Conservation (phyloP, 1,139 yeast genomes). For the Zhuliangozyma blackwelliae region DNA sequence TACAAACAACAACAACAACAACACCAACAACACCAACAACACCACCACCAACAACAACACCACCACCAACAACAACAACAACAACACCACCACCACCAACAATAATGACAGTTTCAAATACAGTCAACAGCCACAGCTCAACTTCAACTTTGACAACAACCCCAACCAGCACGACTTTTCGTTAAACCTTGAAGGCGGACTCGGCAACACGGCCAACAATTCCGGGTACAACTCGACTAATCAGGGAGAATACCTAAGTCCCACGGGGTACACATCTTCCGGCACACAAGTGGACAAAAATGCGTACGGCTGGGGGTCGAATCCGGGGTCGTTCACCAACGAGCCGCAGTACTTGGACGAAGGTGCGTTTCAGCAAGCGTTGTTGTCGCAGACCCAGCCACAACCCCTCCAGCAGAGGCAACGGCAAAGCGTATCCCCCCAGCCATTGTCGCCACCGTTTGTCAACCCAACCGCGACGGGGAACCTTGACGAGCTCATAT, state of each 20-base stretch:
- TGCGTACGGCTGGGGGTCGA: conserved; percentile 7
- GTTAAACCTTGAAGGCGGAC: conserved; percentile 12
- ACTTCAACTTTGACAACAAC: conserved; percentile 7
- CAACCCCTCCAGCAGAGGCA: conserved; percentile 3
- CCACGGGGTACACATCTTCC: conserved; percentile 8
- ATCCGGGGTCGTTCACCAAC: conserved; percentile 16
- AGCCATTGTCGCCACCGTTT: conserved; percentile 11
- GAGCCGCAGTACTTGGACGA: conserved; percentile 35
- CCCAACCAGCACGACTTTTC: conserved; percentile 10
- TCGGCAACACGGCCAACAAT: conserved; percentile 3
- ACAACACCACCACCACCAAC: conserved; percentile 1
- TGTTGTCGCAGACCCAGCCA: conserved; percentile 10
- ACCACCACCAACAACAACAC: conserved; percentile 1
- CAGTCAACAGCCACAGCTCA: conserved; percentile 5
- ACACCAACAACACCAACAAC: conserved; percentile 2
- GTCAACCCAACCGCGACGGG: conserved; percentile 17
- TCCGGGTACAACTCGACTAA: conserved; percentile 9
- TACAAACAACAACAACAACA: conserved; percentile 5
- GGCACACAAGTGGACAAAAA: conserved; percentile 5
- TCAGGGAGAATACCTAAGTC: conserved; percentile 11
- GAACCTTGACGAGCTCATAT: conserved; percentile 31
- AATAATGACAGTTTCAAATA: conserved; percentile 2
- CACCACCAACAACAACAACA: conserved; percentile 1
- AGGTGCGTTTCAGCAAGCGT: conserved; percentile 13
- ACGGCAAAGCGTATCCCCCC: conserved; percentile 10